Evolutionary conservation across 495 filamentous ascomycete genomes (phyloP).

Genomic region (Lepidopterella palustris): DNA sequence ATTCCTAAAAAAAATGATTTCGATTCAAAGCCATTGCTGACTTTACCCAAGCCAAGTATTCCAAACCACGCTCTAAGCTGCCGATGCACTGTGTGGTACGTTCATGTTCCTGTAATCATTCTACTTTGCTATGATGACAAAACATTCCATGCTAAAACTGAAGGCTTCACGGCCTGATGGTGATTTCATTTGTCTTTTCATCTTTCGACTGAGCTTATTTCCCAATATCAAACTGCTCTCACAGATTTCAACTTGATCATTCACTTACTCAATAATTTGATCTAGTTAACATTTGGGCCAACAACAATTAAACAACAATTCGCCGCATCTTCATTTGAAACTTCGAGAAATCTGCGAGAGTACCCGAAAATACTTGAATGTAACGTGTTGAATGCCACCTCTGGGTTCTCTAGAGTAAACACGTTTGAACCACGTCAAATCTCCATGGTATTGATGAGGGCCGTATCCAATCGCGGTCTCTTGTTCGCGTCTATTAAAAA

Average conservation of each 20-base stretch:
- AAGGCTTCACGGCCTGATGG: constrained; percentile 60
- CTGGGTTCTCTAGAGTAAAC: not conserved
- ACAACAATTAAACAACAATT: too few species aligned
- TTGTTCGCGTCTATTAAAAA: too few species aligned
- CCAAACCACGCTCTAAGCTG: not conserved
- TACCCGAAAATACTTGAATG: too few species aligned
- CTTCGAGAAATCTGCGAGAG: too few species aligned
- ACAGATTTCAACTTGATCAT: not conserved
- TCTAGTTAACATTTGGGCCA: too few species aligned
- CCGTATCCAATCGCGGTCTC: too few species aligned
- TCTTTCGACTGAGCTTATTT: constrained; percentile 78
- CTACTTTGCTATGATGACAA: constrained; percentile 54
- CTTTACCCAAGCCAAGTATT: not conserved
- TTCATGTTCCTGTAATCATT: not conserved
- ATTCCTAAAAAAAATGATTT: not conserved
- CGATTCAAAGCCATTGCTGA: not conserved
- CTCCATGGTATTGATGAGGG: not conserved
- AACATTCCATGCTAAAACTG: constrained; percentile 89
- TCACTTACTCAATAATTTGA: not conserved
- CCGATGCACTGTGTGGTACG: not conserved
- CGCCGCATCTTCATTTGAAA: too few species aligned
- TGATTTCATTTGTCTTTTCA: constrained; percentile 83
- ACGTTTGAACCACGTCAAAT: not conserved
- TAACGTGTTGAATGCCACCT: too few species aligned
- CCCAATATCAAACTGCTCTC: not conserved